Base-by-base conservation (phyloP, 2,329 filamentous ascomycete species). In the Alternaria burnsii region DNA sequence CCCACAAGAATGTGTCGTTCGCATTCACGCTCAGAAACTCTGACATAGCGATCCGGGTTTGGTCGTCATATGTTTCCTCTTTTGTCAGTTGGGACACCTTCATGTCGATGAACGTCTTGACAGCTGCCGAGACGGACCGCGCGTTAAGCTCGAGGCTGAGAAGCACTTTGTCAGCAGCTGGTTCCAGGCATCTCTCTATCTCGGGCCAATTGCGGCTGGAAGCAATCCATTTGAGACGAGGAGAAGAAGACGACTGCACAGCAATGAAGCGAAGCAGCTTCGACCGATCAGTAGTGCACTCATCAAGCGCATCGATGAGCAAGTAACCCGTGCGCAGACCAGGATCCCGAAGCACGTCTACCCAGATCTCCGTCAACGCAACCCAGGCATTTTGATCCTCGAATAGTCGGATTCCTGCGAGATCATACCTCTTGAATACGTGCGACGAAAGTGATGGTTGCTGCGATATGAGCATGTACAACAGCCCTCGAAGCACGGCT, bases 121-220 rank as follows among this genome's bases (percentile, higher is more conserved):
- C 32, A 0, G 32, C 32, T 6, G 14, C 12, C 0, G 14, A 14
- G 5, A 36, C 8, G 5, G 32, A 36, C 0, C 0, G 11, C 1
- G 32, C 32, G 5, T 36, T 36, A 1, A 36, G 32, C 1, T 36
- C 32, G 12, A 36, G 32, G 3, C 32, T 36, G 5, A 36, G 32
- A 0, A 0, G 12, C 5, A 36, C 14, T 16, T 36, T 36, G 0
- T 0, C 24, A 26, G 24, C 24, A 5, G 24, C 24, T 26, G 24
- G 0, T 0, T 26, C 6, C 2, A 26, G 24, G 0, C 1, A 26
- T 26, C 6, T 1, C 0, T 26, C 24, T 26, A 26, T 26, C 24
- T 26, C 24, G 7, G 24, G 24, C 24, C 24, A 26, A 2, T 26
- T 26, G 0, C 24, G 24, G 0, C 24, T 26, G 0, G 24, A 26